Evolutionary conservation across 345 rosid genomes (phyloP), one percentile per base, ranked within the genome.

Genomic region (Linum usitatissimum): DNA sequence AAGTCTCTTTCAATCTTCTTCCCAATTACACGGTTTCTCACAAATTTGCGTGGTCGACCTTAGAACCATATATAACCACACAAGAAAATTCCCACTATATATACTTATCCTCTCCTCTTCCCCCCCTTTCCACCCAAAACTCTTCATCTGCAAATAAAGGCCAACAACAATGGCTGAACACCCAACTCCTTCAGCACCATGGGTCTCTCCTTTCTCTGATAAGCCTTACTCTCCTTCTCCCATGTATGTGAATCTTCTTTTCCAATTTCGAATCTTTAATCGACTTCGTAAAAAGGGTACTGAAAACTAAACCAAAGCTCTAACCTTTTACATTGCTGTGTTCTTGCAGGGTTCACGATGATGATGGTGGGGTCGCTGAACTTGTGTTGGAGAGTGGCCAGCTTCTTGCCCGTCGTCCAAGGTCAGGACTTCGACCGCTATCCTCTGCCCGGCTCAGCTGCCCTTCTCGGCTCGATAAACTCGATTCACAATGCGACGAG

Each of bases 371-470:
- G 62, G 81, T 67, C 53, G 63, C 55, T 65, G 90, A 78, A 59
- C 71, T 72, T 36, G 60, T 65, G 20, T 71, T 79, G 79, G 78
- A 68, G 70, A 69, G 75, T 45, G 83, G 81, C 39, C 67, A 60
- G 63, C 40, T 75, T 65, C 48, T 21, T 0, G 17, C 20, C 53
- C 73, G 48, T 31, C 38, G 55, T 34, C 51, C 70, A 13, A 38
- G 59, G 38, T 34, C 8, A 23, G 28, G 28, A 23, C 28, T 23
- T 23, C 28, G 28, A 23, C 28, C 28, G 1, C 28, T 23, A 23
- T 23, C 28, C 6, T 34, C 38, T 0, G 8, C 38, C 6, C 38
- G 38, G 69, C 8, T 15, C 7, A 55, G 53, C 18, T 39, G 18
- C 54, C 39, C 65, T 69, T 61, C 53, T 53, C 56, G 18, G 28